These are phyloP conservation scores for Talaromyces rugulosus DNA, from an alignment of 2,329 filamentous ascomycete species.

Conservation along the genomic window DNA sequence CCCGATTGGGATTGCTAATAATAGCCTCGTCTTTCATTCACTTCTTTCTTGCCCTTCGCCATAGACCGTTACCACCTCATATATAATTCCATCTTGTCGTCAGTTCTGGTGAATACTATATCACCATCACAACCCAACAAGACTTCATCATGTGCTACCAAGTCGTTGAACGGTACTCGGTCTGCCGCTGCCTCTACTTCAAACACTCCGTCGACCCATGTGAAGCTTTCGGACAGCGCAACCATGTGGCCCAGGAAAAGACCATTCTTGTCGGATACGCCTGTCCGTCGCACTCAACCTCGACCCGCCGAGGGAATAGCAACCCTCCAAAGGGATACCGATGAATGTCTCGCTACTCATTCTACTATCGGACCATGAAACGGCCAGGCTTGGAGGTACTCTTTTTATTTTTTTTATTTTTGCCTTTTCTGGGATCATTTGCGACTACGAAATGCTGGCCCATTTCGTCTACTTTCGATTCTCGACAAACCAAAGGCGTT, in stretches of 20 bases:
- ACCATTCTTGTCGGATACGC: constrained; percentile 79
- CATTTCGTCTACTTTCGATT: constrained; percentile 4
- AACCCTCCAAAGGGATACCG: constrained; percentile 18
- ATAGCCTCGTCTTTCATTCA: not conserved
- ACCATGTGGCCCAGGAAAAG: constrained; percentile 68
- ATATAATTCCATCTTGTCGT: not conserved
- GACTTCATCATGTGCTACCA: constrained; percentile 72
- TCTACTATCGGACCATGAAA: not conserved
- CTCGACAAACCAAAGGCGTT: constrained; percentile 2
- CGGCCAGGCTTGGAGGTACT: not conserved
- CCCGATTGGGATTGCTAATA: constrained; percentile 1
- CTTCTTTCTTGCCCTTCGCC: not conserved
- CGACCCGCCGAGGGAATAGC: constrained; percentile 7
- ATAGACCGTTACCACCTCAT: not conserved
- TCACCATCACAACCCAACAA: not conserved
- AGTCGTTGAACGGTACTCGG: constrained; percentile 78
- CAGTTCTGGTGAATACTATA: not conserved
- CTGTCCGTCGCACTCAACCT: constrained; percentile 55
- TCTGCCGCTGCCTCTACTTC: constrained; percentile 84
- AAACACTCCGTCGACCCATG: constrained; percentile 82
- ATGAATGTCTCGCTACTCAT: not conserved
- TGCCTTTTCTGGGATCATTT: not conserved
- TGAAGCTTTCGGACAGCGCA: constrained; percentile 66
- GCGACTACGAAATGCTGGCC: constrained; percentile 7
- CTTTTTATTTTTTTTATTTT: not conserved